phyloP scores from a whole-genome alignment of 192 early-diverging fungal genomes.

The Funneliformis geosporum region DNA sequence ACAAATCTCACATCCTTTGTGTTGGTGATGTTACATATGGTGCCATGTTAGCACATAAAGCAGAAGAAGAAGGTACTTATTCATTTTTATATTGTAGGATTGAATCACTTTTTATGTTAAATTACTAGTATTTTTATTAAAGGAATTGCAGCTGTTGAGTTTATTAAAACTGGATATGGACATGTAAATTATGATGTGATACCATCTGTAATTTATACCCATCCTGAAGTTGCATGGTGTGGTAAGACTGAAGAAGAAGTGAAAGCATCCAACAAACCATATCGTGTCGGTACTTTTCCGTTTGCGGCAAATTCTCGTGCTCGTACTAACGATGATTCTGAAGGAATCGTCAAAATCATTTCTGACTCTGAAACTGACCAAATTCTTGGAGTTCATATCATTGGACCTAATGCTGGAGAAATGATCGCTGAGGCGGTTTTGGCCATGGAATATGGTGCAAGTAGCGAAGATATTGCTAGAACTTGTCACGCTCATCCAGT shows the following conservation, averaged over 20 bases:
- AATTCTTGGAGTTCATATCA: conserved; percentile 97
- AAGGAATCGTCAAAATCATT: conserved; percentile 96
- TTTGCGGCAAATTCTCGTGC: conserved; percentile 97
- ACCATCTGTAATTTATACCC: conserved; percentile 97
- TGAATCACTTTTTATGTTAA: background rate
- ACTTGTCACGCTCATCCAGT: conserved; percentile 95
- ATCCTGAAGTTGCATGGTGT: conserved; percentile 98
- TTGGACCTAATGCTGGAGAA: conserved; percentile 97
- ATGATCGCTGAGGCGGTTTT: conserved; percentile 98
- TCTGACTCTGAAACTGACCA: conserved; percentile 93
- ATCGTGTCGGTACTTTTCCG: conserved; percentile 91
- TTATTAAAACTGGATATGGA: conserved; percentile 88
- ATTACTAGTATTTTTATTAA: background rate
- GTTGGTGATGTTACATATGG: conserved; percentile 98
- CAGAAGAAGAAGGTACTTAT: conserved; percentile 88
- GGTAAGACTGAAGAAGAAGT: conserved; percentile 94
- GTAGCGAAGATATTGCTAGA: conserved; percentile 94
- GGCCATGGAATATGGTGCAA: conserved; percentile 98
- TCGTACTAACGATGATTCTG: conserved; percentile 93
- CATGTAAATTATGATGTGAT: conserved; percentile 99
- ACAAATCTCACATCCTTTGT: conserved; percentile 84
- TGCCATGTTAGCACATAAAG: conserved; percentile 99
- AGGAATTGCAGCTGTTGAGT: conserved; percentile 89
- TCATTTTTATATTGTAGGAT: background rate
- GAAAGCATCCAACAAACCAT: conserved; percentile 84